Conservation (phyloP, 129 eudicot genomes). For the Solidago caesia region DNA sequence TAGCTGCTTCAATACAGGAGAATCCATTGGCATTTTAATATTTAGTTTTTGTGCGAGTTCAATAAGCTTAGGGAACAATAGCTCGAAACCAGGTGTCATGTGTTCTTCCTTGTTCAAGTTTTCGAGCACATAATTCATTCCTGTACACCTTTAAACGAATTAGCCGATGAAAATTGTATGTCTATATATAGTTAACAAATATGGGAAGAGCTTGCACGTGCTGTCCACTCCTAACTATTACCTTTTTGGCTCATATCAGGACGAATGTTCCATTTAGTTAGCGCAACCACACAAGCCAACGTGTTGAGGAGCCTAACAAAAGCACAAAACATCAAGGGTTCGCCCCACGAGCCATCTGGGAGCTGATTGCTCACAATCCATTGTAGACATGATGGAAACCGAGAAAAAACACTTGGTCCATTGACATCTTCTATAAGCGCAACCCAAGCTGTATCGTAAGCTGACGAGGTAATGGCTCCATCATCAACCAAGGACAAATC, state of each 20-base stretch:
- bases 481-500: background rate
- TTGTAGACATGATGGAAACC: background rate
- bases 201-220: background rate
- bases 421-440: background rate
- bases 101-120: background rate
- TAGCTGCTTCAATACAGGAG: background rate
- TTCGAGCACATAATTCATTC: background rate
- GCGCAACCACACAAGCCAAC: background rate
- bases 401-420: background rate
- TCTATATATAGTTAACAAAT: background rate
- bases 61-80: background rate
- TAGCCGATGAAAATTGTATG: background rate
- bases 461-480: background rate
- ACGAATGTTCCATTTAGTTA: background rate
- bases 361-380: background rate
- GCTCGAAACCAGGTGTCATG: background rate
- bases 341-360: slow-evolving; percentile 3
- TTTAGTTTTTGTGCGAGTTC: slow-evolving; percentile 1
- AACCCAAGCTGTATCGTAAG: slow-evolving; percentile 3
- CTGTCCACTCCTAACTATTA: background rate
- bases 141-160: background rate
- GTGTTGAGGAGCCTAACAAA: slow-evolving; percentile 1
- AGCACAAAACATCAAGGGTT: background rate
- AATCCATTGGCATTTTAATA: background rate
- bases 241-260: background rate